These are phyloP conservation scores for Silene coronaria DNA, from an alignment of 179 eudicot species.

Conservation along the genomic window DNA sequence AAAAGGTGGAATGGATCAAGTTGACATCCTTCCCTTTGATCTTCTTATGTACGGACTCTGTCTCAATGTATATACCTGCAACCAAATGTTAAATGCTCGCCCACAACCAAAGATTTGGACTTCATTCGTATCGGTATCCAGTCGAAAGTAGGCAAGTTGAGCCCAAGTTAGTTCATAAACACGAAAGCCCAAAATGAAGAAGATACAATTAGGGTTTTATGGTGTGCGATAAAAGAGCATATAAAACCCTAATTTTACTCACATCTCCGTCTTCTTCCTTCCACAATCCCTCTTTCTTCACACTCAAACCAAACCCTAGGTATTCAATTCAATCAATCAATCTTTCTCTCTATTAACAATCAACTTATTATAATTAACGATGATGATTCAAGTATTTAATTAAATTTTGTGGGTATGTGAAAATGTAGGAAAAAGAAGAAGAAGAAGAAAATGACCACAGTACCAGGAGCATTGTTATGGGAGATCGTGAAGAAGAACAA, in stretches of 20 bases:
- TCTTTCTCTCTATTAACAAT: not conserved
- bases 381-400: not conserved
- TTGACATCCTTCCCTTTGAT: too few relatives aligned
- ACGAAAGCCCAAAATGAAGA: conserved; percentile 10
- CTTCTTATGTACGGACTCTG: too few relatives aligned
- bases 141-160: too few relatives aligned
- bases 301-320: conserved; percentile 14
- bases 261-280: not conserved
- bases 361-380: not conserved
- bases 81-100: too few relatives aligned
- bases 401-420: not conserved
- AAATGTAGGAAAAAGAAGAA: not conserved
- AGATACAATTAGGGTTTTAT: conserved; percentile 23
- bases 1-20: too few relatives aligned
- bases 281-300: conserved; percentile 2
- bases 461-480: conserved; percentile 85
- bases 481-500: conserved; percentile 96
- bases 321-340: too few relatives aligned
- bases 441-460: conserved; percentile 54
- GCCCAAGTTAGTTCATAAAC: not conserved
- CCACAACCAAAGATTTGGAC: too few relatives aligned
- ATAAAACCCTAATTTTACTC: conserved; percentile 31
- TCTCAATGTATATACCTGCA: too few relatives aligned
- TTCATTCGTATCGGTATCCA: too few relatives aligned
- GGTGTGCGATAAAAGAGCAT: not conserved